Evolutionary conservation across 1,284 basidiomycete species (phyloP), one percentile per base, ranked within the genome.

Genomic region (Ustilago tritici): DNA sequence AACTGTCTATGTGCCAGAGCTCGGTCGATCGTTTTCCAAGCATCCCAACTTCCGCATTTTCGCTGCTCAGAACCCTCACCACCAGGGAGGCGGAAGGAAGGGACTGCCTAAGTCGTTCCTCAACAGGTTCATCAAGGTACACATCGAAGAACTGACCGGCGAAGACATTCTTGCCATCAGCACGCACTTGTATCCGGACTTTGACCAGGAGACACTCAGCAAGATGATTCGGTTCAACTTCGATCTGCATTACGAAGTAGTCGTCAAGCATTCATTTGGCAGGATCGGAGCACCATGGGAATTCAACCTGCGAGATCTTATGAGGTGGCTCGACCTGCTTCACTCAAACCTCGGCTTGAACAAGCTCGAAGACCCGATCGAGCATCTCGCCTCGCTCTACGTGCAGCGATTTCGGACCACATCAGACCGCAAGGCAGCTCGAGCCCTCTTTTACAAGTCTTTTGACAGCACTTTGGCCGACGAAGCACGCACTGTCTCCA

Each of bases 51-150:
- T 99, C 88, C 92, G 95, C 46, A 92, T 99, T 54, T 99, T 99
- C 85, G 97, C 96, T 3, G 96, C 97, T 1, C 97, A 99, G 85
- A 99, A 99, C 86, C 97, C 97, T 23, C 88, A 98, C 32, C 92
- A 92, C 71, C 97, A 99, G 89, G 97, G 97, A 46, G 95, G 97
- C 63, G 96, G 96, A 10, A 91, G 97, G 55, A 99, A 99, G 87
- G 97, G 97, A 38, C 89, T 99, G 14, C 97, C 97, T 0, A 96
- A 95, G 85, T 98, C 96, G 0, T 98, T 98, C 88, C 89, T 99
- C 60, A 98, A 99, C 87, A 92, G 97, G 14, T 99, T 99, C 88
- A 98, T 95, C 31, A 96, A 97, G 87, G 96, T 99, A 49, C 95
- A 95, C 85, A 89, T 99, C 58, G 92, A 96, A 79, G 94, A 97